Evolutionary conservation across 129 eudicot genomes (phyloP), one percentile per base, ranked within the genome.

Genomic region (Arctium minus): DNA sequence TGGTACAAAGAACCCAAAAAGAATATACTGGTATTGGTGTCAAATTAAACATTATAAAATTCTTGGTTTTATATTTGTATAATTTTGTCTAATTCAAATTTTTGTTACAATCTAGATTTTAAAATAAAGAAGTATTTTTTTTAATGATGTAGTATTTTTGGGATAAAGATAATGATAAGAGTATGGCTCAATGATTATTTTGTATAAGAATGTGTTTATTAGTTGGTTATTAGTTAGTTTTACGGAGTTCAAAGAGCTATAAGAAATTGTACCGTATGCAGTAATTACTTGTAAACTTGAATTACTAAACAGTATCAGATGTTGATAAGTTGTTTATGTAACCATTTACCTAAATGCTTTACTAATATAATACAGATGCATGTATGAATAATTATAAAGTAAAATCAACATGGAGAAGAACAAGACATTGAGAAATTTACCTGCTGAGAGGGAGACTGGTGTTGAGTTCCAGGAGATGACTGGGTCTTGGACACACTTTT

Each of bases 401-500:
- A 15, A 40, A 30, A 42, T 42, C 67, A 84, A 40, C 86, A 56
- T 3, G n/a, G n/a, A n/a, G 18, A 71, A 37, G 29, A 73, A 84
- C 65, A 30, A 70, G 30, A 67, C 13, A 31, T 68, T 75, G 74
- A 71, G 71, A 79, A 32, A 8, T 73, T 74, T 85, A 91, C 97
- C 94, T 81, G 92, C 62, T 44, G 87, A 44, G 80, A 79, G 70
- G 87, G 87, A 67, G 80, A 84, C 44, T 70, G 82, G 77, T 76
- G 30, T 81, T 86, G 93, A 81, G 73, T 72, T 76, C 83, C 82
- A 36, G 89, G 86, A 68, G 94, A 83, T 11, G 88, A 22, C 42
- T 87, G 83, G 68, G 75, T 50, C 79, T 82, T 88, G 6, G 86
- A 77, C 74, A 38, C 76, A 8, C 81, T 93, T 79, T 56, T 74